phyloP scores from a whole-genome alignment of 441 rosid genomes.

The Omphalea diandra region DNA sequence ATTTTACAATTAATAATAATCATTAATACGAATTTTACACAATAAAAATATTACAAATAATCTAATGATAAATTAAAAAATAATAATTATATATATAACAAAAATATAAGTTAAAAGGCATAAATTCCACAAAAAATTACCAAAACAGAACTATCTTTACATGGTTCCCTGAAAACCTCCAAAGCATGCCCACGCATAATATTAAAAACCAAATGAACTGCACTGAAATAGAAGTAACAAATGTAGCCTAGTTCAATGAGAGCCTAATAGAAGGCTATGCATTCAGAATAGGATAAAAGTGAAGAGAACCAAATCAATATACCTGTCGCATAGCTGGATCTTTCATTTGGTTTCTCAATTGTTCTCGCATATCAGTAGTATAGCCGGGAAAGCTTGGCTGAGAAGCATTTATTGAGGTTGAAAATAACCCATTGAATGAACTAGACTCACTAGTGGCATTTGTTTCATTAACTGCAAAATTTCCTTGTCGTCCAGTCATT shows the following conservation, averaged over 20 bases:
- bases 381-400: slow-evolving; percentile 50
- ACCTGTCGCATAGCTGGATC: slow-evolving; percentile 95
- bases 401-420: slow-evolving; percentile 43
- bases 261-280: slow-evolving; percentile 2
- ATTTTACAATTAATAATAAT: too few species aligned
- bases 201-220: background rate
- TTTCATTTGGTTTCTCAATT: slow-evolving; percentile 89
- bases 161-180: background rate
- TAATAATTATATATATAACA: background rate
- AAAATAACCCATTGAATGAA: slow-evolving; percentile 37
- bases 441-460: slow-evolving; percentile 45
- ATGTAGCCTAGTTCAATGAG: background rate
- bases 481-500: slow-evolving; percentile 32
- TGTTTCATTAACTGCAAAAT: slow-evolving; percentile 30
- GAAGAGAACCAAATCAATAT: slow-evolving; percentile 3
- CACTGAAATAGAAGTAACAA: background rate
- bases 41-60: too few species aligned
- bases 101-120: background rate
- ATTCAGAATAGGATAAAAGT: background rate
- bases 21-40: too few species aligned
- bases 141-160: background rate
- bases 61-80: too few species aligned
- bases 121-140: too few species aligned
- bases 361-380: slow-evolving; percentile 73
- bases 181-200: background rate